Conservation (phyloP, 805 yeast genomes). For the Gaillardinia entomophila region DNA sequence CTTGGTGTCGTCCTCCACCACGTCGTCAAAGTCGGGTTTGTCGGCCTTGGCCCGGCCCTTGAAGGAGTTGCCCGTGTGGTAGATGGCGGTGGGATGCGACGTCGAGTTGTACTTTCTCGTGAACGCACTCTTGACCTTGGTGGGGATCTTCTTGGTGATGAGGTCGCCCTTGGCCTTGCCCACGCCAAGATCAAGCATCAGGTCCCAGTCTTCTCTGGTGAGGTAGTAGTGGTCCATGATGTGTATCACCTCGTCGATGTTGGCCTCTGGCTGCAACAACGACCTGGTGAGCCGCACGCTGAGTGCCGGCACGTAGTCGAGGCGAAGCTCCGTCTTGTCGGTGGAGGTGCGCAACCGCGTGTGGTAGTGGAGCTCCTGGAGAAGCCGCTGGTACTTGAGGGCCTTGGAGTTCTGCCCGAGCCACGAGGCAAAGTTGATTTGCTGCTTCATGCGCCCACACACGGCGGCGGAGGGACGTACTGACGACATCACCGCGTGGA, state of each 20-base stretch:
- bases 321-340: constrained; percentile 65
- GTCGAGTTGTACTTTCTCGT: constrained; percentile 75
- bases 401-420: constrained; percentile 85
- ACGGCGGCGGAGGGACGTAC: constrained; percentile 73
- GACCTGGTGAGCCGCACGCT: constrained; percentile 55
- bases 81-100: constrained; percentile 81
- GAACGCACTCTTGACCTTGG: constrained; percentile 78
- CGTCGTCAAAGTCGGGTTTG: constrained; percentile 68
- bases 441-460: constrained; percentile 62
- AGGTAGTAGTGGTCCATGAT: constrained; percentile 80
- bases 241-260: constrained; percentile 60
- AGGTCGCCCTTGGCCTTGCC: constrained; percentile 44
- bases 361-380: constrained; percentile 87
- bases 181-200: constrained; percentile 74
- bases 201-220: constrained; percentile 91
- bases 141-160: constrained; percentile 56
- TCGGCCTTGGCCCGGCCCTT: constrained; percentile 16
- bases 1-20: constrained; percentile 53
- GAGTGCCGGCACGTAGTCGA: constrained; percentile 68
- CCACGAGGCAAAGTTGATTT: constrained; percentile 80
- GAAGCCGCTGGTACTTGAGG: constrained; percentile 67
- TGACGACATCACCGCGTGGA: constrained; percentile 82
- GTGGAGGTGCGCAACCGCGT: constrained; percentile 76
- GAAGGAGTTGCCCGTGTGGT: constrained; percentile 63
- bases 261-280: constrained; percentile 53